Evolutionary conservation across 331 rosid species (phyloP), one percentile per base, ranked within the genome.

Genomic region (Malus hybrid): DNA sequence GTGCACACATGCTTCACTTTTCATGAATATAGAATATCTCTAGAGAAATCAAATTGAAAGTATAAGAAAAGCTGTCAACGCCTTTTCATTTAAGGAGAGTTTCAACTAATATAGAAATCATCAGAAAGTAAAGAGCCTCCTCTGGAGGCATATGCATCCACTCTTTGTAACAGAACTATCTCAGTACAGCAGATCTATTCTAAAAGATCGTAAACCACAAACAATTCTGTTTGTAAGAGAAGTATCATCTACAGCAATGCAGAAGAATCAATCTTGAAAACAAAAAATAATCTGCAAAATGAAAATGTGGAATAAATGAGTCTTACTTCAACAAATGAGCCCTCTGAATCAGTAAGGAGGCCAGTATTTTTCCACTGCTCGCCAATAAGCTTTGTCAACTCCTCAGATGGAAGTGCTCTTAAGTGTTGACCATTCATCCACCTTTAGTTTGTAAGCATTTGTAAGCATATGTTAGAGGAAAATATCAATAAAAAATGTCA

Each of bases 401-500:
- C 93, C 69, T 85, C 88, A 0, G 91, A 85, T 24, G 96, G 90
- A 42, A 89, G 90, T 61, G 84, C 92, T 84, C 91, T 86, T 74
- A 94, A 85, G 77, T 94, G 87, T 73, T 94, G 97, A 84, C 99
- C 99, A 84, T 94, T 94, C 99, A 94, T 94, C 97, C 99, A 94
- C 87, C 99, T 94, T 76, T 33, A 61, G 61, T 73, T 55, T 77
- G 73, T 46, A 70, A 36, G 77, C 6, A 73, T 73, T 55, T 77
- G 73, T 46, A 70, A 36, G 77, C 6, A 73, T 36, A 56, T 6
- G 78, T 34, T 39, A 48, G n/a, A 73, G 32, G 32, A 65, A 29
- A 70, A 77, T 29, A 56, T n/a, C 6, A 76, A 69, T 6, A 55
- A 28, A 15, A 73, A 68, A 76, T 29, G 10, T 65, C 69, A 71